Conservation (phyloP, 768 basidiomycete genomes). For the Russula sp. region DNA sequence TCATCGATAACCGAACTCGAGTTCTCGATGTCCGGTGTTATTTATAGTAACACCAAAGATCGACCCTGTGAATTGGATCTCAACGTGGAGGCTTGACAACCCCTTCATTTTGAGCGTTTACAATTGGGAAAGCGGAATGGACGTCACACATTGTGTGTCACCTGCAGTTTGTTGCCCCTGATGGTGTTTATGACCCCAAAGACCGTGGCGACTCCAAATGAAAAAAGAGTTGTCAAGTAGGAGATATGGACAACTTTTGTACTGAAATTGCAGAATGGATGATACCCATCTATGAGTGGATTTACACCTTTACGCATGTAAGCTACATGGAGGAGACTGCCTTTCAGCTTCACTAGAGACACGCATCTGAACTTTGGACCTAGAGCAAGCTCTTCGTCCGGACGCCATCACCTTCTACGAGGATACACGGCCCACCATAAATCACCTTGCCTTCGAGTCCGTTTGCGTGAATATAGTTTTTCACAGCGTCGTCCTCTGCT, state of each 20-base stretch:
- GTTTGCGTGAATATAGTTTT: constrained; percentile 57
- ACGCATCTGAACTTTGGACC: neutral
- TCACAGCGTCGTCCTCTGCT: constrained; percentile 61
- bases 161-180: neutral
- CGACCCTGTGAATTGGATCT: no score
- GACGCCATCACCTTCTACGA: constrained; percentile 66
- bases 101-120: neutral
- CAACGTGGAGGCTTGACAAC: neutral
- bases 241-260: neutral
- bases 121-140: neutral
- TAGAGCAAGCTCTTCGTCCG: constrained; percentile 20
- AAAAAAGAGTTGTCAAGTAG: neutral
- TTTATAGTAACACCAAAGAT: no score
- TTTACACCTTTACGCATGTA: neutral
- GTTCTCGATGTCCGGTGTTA: neutral
- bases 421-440: constrained; percentile 75
- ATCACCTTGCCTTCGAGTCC: constrained; percentile 61
- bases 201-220: neutral
- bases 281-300: neutral
- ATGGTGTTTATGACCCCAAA: neutral
- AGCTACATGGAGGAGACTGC: neutral
- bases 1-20: neutral
- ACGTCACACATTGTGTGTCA: neutral
- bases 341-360: neutral
- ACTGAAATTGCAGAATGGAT: neutral